Evolutionary conservation across 2,329 filamentous ascomycete genomes (phyloP).

Genomic region (Fusarium sp.): DNA sequence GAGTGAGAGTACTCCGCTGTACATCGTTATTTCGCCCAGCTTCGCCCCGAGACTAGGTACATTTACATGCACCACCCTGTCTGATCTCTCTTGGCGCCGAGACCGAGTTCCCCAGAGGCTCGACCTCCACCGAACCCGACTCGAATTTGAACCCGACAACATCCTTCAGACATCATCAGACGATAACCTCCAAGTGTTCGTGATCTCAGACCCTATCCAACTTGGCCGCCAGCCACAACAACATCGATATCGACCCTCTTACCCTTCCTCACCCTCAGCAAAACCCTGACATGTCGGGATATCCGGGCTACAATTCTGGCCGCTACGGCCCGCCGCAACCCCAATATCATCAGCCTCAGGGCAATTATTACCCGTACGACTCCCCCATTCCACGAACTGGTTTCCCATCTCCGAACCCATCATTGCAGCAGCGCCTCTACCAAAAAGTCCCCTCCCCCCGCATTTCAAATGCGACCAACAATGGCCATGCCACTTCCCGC

Average conservation of each 20-base stretch:
- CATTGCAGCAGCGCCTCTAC: not conserved
- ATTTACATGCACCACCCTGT: constrained; percentile 25
- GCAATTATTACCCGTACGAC: constrained; percentile 63
- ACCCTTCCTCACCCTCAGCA: constrained; percentile 3
- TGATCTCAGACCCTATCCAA: constrained; percentile 1
- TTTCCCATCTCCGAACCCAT: constrained; percentile 30
- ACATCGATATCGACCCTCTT: not conserved
- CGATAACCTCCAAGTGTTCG: constrained; percentile 2
- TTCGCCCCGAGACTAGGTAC: constrained; percentile 22
- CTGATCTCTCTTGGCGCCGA: constrained; percentile 37
- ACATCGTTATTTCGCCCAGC: constrained; percentile 26
- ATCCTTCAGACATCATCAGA: constrained; percentile 11
- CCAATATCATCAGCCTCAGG: constrained; percentile 50
- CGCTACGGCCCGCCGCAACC: constrained; percentile 53
- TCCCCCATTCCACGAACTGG: constrained; percentile 17
- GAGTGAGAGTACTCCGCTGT: constrained; percentile 2
- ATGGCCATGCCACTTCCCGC: constrained; percentile 18
- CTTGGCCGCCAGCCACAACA: not conserved
- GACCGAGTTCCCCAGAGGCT: constrained; percentile 26
- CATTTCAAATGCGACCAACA: constrained; percentile 22
- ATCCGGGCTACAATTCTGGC: constrained; percentile 66
- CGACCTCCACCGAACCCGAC: constrained; percentile 26
- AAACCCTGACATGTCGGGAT: constrained; percentile 67
- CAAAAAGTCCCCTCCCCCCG: constrained; percentile 19
- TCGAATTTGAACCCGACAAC: constrained; percentile 19